Evolutionary conservation across 2,329 filamentous ascomycete genomes (phyloP), one percentile per base, ranked within the genome.

Genomic region (Neopestalotiopsis sp.): DNA sequence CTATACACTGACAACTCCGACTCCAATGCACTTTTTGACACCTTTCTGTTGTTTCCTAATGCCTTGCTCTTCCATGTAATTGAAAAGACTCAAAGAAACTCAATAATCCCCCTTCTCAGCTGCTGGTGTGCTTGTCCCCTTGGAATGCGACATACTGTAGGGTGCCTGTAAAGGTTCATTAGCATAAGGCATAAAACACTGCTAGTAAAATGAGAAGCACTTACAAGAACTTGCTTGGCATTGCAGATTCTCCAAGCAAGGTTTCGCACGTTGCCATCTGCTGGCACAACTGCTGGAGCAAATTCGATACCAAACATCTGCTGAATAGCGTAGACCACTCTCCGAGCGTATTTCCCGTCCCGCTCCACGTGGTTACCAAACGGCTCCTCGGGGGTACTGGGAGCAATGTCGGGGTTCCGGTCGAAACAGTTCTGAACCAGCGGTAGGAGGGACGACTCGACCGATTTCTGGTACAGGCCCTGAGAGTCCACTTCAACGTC

Each of bases 271-370:
- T 91, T 97, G 5, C 96, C 94, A 82, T 99, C 96, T 0, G 95
- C 94, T 66, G 93, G 90, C 40, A 99, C 96, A 0, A 98, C 95
- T 59, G 94, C 94, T 0, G 95, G 92, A 1, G 96, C 94, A 77
- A 99, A 95, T 79, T 99, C 96, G 70, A 99, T 93, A 65, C 95
- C 96, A 79, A 99, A 97, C 94, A 98, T 98, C 78, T 97, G 93
- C 72, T 93, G 92, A 34, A 99, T 94, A 4, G 95, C 96, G 79
- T 97, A 98, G 0, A 98, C 95, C 12, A 98, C 92, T 57, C 96
- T 85, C 80, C 91, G 93, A 0, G 95, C 92, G 75, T 94, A 98
- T 80, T 97, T 98, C 71, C 91, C 89, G 73, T 98, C 93, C 30
- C 94, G 86, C 76, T 97, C 94, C 1, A 98, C 92, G 56, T 95